phyloP scores from a whole-genome alignment of 345 rosid genomes.

The Eucalyptus urophylla region DNA sequence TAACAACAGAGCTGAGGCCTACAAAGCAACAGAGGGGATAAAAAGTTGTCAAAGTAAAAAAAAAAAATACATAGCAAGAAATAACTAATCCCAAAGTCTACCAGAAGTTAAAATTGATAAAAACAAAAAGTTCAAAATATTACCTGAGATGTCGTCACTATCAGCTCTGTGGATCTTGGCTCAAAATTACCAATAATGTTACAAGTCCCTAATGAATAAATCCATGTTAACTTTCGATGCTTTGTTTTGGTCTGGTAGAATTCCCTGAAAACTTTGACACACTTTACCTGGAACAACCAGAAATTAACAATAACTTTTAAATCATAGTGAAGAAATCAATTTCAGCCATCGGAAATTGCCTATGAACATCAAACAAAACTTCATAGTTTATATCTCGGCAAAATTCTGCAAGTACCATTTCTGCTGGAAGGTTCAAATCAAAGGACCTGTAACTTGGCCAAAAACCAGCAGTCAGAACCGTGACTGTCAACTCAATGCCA shows the following conservation, averaged over 20 bases:
- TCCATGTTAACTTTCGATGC: conserved; percentile 34
- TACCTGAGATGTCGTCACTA: conserved; percentile 77
- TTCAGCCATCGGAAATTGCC: neutral
- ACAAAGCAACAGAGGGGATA: neutral
- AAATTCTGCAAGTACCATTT: conserved; percentile 38
- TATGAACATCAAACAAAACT: neutral
- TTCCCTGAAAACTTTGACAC: conserved; percentile 48
- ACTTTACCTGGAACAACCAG: conserved; percentile 36
- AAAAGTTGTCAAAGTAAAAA: neutral
- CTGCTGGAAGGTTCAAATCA: conserved; percentile 63
- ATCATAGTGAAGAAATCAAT: too few relatives aligned
- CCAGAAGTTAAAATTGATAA: neutral
- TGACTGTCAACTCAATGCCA: conserved; percentile 65
- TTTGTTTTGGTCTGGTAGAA: conserved; percentile 45
- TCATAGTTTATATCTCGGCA: neutral
- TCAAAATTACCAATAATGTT: conserved; percentile 48
- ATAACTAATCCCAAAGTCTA: neutral
- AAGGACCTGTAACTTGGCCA: conserved; percentile 84
- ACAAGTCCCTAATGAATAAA: conserved; percentile 50
- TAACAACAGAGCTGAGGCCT: conserved; percentile 83
- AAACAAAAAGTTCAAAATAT: neutral
- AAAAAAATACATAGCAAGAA: neutral
- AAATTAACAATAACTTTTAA: neutral
- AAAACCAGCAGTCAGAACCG: conserved; percentile 74
- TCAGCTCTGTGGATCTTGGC: conserved; percentile 36